Conservation (phyloP, 108 stramenopile species). For the Cyclotella choctawhatcheeana region DNA sequence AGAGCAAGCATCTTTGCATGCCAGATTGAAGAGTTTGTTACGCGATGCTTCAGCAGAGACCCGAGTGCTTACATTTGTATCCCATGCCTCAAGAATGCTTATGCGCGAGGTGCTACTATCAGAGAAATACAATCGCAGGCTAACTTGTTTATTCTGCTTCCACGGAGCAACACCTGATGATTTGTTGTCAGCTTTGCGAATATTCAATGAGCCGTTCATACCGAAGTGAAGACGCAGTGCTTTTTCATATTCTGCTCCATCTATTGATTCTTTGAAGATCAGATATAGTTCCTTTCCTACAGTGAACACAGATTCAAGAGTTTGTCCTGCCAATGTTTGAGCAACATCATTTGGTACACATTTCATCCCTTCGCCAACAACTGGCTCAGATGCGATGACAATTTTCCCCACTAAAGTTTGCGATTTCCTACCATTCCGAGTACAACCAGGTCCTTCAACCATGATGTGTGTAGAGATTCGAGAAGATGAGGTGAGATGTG, state of each 20-base stretch:
- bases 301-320: constrained; percentile 51
- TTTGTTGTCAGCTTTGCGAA: constrained; percentile 24
- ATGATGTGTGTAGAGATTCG: constrained; percentile 17
- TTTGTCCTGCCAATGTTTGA: constrained; percentile 18
- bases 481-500: neutral
- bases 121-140: constrained; percentile 36
- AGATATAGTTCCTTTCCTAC: constrained; percentile 77
- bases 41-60: constrained; percentile 51
- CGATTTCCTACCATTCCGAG: constrained; percentile 60
- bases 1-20: constrained; percentile 50
- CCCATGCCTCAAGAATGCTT: constrained; percentile 49
- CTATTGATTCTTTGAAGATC: constrained; percentile 34
- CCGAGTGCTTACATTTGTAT: constrained; percentile 35
- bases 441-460: constrained; percentile 75
- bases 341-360: constrained; percentile 12
- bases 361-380: neutral
- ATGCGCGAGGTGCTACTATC: constrained; percentile 10
- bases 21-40: constrained; percentile 46
- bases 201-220: constrained; percentile 62
- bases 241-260: constrained; percentile 28
- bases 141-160: constrained; percentile 42
- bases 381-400: constrained; percentile 3
- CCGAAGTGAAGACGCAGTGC: constrained; percentile 71
- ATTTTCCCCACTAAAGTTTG: constrained; percentile 44
- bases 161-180: constrained; percentile 29